Conservation (phyloP, 345 rosid species). For the Aethionema arabicum region DNA sequence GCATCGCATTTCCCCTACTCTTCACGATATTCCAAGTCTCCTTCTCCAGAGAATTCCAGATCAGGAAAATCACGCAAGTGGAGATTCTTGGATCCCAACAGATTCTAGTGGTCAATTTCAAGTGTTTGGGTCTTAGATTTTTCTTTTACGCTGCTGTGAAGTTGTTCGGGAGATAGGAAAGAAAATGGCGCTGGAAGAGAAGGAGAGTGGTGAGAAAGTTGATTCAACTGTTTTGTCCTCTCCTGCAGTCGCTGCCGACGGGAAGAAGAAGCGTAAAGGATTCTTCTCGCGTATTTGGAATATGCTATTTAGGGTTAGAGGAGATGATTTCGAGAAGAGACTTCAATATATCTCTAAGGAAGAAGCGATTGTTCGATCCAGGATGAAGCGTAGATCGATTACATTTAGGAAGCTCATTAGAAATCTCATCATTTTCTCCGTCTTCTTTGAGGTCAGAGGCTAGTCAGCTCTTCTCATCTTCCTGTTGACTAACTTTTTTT, state of each 20-base stretch:
- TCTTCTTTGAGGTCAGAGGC: constrained; percentile 62
- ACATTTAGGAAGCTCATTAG: constrained; percentile 57
- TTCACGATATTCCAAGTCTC: constrained; percentile 28
- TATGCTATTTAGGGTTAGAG: constrained; percentile 49
- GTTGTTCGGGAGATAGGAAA: not conserved
- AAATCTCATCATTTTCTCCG: constrained; percentile 60
- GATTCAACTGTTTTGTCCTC: constrained; percentile 5
- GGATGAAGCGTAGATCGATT: constrained; percentile 59
- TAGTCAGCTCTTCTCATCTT: not conserved
- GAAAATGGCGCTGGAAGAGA: constrained; percentile 28
- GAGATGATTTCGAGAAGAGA: constrained; percentile 89
- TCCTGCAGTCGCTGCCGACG: not conserved
- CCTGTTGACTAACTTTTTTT: not conserved
- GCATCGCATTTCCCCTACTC: constrained; percentile 11
- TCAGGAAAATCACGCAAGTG: not conserved
- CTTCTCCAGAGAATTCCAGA: constrained; percentile 11
- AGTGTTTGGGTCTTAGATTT: not conserved
- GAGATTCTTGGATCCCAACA: not conserved
- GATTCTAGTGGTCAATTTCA: constrained; percentile 1
- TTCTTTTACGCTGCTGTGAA: not conserved
- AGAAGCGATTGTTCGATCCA: constrained; percentile 58
- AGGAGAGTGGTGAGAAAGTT: constrained; percentile 19
- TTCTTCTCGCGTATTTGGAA: constrained; percentile 69
- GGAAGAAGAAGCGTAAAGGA: constrained; percentile 51
- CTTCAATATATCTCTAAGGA: constrained; percentile 72